Conservation (phyloP, 306 rosid genomes). For the Vigna mungo region DNA sequence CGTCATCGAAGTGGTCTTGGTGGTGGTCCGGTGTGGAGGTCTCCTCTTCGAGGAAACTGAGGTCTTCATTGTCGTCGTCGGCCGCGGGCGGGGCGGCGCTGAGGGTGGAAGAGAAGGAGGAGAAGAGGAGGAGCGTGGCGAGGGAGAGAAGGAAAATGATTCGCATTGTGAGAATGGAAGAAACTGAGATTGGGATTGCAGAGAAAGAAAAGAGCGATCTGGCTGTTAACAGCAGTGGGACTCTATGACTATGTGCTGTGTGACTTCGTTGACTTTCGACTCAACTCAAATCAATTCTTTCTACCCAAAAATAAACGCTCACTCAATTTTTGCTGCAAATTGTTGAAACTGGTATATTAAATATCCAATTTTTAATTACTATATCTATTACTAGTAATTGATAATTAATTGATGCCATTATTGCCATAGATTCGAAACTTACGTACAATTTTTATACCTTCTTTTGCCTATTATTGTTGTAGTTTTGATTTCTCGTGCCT, state of each 20-base stretch:
- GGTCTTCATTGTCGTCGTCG: slow-evolving; percentile 80
- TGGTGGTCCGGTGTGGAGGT: slow-evolving; percentile 36
- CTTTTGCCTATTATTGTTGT: too few relatives aligned
- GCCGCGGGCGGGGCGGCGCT: slow-evolving; percentile 41
- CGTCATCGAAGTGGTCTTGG: slow-evolving; percentile 40
- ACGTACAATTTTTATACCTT: too few relatives aligned
- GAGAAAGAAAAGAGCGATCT: slow-evolving; percentile 24
- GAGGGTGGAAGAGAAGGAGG: slow-evolving; percentile 57
- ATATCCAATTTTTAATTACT: too few relatives aligned
- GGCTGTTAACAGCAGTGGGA: background rate
- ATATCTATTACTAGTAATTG: too few relatives aligned
- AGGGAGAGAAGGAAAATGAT: slow-evolving; percentile 56
- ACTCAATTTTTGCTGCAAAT: too few relatives aligned
- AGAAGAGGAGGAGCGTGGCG: slow-evolving; percentile 68
- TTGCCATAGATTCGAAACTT: too few relatives aligned
- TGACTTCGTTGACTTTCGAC: slow-evolving; percentile 36
- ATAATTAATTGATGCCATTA: too few relatives aligned
- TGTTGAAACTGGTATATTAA: too few relatives aligned
- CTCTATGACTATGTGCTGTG: background rate
- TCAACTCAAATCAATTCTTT: background rate
- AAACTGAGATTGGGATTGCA: background rate
- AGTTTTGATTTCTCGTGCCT: too few relatives aligned
- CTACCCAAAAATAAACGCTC: background rate
- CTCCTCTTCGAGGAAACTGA: slow-evolving; percentile 84
- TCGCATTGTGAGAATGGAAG: slow-evolving; percentile 57